Percentiles rank a stretch among this genome's conserved stretches.
These are phyloP conservation scores for Truncatella angustata DNA, from an alignment of 2,329 filamentous ascomycete species.

Conservation along the genomic window DNA sequence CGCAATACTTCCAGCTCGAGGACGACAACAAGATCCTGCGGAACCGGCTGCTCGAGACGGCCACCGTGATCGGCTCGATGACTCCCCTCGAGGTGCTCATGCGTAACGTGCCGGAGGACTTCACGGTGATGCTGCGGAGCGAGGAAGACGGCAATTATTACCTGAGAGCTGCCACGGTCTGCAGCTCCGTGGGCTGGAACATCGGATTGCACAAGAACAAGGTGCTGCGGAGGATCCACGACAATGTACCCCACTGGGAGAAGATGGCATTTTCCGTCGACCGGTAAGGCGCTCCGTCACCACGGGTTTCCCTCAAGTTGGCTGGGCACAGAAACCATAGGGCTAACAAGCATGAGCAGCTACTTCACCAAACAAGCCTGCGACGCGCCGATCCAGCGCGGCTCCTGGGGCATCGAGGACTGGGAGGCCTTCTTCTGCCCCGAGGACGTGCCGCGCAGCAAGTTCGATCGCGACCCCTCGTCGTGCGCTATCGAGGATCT, in stretches of 20 bases:
- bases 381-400: constrained; percentile 75
- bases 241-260: constrained; percentile 75
- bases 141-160: constrained; percentile 69
- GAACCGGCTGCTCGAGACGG: constrained; percentile 66
- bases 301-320: too few species aligned
- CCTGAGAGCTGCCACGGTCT: constrained; percentile 74
- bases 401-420: constrained; percentile 77
- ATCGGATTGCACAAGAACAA: constrained; percentile 56
- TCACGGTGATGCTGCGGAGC: constrained; percentile 72
- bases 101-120: constrained; percentile 81
- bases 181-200: constrained; percentile 79
- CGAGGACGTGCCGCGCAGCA: constrained; percentile 45
- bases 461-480: constrained; percentile 13
- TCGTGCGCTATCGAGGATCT: constrained; percentile 57
- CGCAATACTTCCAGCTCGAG: constrained; percentile 66
- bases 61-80: constrained; percentile 57
- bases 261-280: constrained; percentile 91
- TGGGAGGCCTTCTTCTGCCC: constrained; percentile 59
- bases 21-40: constrained; percentile 55
- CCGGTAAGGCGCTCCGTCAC: constrained; percentile 47
- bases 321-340: not conserved
- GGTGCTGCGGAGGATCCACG: constrained; percentile 73
- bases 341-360: constrained; percentile 35
- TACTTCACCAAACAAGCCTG: constrained; percentile 78
- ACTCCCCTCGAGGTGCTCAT: constrained; percentile 70